Evolutionary conservation across 129 eudicot species (phyloP).

Genomic region (Sambucus nigra): DNA sequence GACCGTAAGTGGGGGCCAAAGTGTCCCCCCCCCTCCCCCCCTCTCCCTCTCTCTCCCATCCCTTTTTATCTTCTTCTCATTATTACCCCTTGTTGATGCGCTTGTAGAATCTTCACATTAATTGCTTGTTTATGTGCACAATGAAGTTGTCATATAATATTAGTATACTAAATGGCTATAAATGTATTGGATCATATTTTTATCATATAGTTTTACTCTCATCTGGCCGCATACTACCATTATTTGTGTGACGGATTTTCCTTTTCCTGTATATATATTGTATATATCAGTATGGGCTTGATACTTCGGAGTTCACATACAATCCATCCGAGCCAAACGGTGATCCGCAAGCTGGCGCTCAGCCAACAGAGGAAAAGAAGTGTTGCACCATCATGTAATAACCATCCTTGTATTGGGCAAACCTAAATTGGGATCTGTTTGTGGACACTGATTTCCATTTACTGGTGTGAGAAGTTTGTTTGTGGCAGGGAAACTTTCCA

Average conservation of each 20-base stretch:
- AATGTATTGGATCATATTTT: background rate
- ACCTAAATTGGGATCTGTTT: background rate
- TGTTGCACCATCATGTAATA: slow-evolving; percentile 83
- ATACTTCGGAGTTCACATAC: slow-evolving; percentile 91
- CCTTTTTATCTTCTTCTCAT: too few relatives aligned
- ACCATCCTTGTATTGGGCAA: slow-evolving; percentile 3
- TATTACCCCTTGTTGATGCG: too few relatives aligned
- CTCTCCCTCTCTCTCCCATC: too few relatives aligned
- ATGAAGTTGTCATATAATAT: too few relatives aligned
- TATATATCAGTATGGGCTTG: slow-evolving; percentile 88
- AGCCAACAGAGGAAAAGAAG: slow-evolving; percentile 52
- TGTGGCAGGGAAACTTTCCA: slow-evolving; percentile 10
- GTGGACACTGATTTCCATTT: slow-evolving; percentile 16
- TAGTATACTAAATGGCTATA: too few relatives aligned
- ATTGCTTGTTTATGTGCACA: too few relatives aligned
- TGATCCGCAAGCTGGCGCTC: slow-evolving; percentile 48
- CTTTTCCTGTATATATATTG: slow-evolving; percentile 4
- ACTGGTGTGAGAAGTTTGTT: slow-evolving; percentile 23
- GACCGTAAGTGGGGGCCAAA: too few relatives aligned
- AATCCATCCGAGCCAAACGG: slow-evolving; percentile 74
- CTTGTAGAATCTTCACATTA: too few relatives aligned
- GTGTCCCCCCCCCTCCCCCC: too few relatives aligned
- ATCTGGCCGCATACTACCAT: background rate
- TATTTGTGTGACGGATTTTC: background rate
- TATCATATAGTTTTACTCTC: background rate